A percentile compares a stretch with the other conserved stretches of the same genome.
Evolutionary conservation across 352 stramenopile species (phyloP).

Genomic region (Pythium dissimile): DNA sequence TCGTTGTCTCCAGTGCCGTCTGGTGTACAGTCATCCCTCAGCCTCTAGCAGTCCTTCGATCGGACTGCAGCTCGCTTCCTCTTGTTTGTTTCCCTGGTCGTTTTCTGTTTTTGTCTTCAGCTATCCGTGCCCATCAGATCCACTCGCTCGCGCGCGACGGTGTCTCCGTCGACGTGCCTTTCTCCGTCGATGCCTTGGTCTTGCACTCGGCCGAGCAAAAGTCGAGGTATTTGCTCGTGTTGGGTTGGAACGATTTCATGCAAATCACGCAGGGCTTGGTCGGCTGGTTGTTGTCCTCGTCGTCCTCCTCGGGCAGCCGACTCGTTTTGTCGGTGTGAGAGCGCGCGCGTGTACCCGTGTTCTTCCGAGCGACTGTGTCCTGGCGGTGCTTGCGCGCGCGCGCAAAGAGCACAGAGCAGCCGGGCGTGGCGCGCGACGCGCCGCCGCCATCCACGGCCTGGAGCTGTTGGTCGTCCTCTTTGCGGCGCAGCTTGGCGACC

Average conservation of each 20-base stretch:
- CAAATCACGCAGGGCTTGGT: slow-evolving; percentile 18
- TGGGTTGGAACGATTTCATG: slow-evolving; percentile 10
- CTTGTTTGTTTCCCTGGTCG: not conserved
- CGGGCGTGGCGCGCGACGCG: not conserved
- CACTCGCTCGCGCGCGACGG: slow-evolving; percentile 18
- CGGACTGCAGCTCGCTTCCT: not conserved
- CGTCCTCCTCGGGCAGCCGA: slow-evolving; percentile 1
- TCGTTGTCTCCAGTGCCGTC: not conserved
- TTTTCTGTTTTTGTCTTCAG: too few species aligned
- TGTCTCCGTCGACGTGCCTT: not conserved
- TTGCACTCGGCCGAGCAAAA: slow-evolving; percentile 29
- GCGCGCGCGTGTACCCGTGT: slow-evolving; percentile 12
- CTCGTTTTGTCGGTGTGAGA: too few species aligned
- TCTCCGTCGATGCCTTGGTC: slow-evolving; percentile 15
- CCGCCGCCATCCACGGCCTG: slow-evolving; percentile 12
- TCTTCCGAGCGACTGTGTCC: slow-evolving; percentile 9
- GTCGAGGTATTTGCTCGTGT: slow-evolving; percentile 27
- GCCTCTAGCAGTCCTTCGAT: not conserved
- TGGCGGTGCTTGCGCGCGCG: slow-evolving; percentile 20
- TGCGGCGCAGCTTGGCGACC: slow-evolving; percentile 24
- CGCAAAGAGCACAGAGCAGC: slow-evolving; percentile 22
- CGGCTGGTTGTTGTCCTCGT: not conserved
- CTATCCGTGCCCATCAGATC: slow-evolving; percentile 17
- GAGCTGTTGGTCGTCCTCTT: slow-evolving; percentile 9
- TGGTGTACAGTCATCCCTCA: not conserved